Base-by-base conservation (phyloP, 2,329 filamentous ascomycete genomes). In the Exophiala sp. region DNA sequence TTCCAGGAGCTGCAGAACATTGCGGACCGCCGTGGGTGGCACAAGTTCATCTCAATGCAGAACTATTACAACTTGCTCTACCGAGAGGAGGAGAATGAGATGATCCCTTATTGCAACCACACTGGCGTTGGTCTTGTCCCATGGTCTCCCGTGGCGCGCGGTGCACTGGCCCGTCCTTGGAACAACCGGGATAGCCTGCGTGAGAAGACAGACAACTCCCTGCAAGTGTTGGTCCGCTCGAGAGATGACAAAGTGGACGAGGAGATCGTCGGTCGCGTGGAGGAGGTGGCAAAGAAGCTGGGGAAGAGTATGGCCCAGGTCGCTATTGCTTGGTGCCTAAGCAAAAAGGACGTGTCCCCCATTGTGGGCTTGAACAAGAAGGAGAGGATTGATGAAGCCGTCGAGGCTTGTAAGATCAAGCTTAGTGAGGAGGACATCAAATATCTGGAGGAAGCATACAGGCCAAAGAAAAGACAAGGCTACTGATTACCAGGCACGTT, bases 291-390 rank as follows among this genome's bases (percentile, higher is more conserved):
- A 0, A 69, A 72, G 55, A 79, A 80, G 66, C 73, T 74, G 58
- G 73, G 71, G 0, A 71, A 77, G 62, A 78, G 73, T 56, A 85
- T 86, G 76, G 77, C 78, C 38, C 76, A 83, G 48, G 76, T 86
- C 16, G 75, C 79, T 1, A 71, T 82, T 47, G 81, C 80, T 2
- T 86, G 83, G 83, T 73, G 76, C 49, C 68, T 78, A 56, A 71
- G 73, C 55, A 70, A 71, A 55, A 69, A 74, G 38, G 73, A 75
- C 4, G 65, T 72, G 19, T 78, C 73, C 57, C 81, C 80, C 1
- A 84, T 85, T 51, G 69, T 83, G 46, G 82, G 83, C 0, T 70
- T 85, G 57, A 77, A 72, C 55, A 83, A 72, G 46, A 68, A 75
- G 27, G 70, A 73, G 50, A 69, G 82, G n/a, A 75, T 86, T 38